phyloP scores from a whole-genome alignment of 208 protist genomes.

The Acanthamoeba castellanii region DNA sequence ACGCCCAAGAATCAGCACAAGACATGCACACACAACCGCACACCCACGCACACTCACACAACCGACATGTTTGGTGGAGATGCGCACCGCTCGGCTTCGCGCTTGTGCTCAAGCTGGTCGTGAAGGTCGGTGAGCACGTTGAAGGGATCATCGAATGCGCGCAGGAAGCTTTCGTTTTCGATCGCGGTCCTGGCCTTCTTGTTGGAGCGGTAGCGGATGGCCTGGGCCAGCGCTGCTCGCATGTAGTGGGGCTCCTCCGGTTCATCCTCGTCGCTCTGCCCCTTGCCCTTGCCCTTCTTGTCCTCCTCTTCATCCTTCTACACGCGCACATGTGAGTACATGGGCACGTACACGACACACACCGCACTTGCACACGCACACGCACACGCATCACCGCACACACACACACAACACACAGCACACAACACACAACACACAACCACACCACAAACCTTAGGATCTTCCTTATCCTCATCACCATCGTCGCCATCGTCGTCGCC shows the following conservation, averaged over 20 bases:
- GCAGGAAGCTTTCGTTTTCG: neutral
- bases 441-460: neutral
- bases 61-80: neutral
- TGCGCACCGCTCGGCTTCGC: constrained; percentile 4
- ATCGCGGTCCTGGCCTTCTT: neutral
- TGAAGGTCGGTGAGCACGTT: constrained; percentile 25
- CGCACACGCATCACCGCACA: neutral
- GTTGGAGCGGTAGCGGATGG: constrained; percentile 37
- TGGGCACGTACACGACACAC: neutral
- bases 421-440: neutral
- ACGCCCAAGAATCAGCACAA: neutral
- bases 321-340: neutral
- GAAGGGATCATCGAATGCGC: constrained; percentile 6
- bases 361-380: neutral
- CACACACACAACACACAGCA: neutral
- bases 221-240: neutral
- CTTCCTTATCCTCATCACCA: neutral
- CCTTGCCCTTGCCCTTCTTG: constrained; percentile 11
- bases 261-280: neutral
- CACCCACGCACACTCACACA: neutral
- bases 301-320: neutral
- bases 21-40: neutral
- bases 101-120: neutral
- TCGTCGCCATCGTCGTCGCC: neutral
- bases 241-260: neutral